A percentile compares a stretch with the other conserved stretches of the same genome.
phyloP scores from a whole-genome alignment of 2,329 filamentous ascomycete genomes.

The Hymenoscyphus occultus region DNA sequence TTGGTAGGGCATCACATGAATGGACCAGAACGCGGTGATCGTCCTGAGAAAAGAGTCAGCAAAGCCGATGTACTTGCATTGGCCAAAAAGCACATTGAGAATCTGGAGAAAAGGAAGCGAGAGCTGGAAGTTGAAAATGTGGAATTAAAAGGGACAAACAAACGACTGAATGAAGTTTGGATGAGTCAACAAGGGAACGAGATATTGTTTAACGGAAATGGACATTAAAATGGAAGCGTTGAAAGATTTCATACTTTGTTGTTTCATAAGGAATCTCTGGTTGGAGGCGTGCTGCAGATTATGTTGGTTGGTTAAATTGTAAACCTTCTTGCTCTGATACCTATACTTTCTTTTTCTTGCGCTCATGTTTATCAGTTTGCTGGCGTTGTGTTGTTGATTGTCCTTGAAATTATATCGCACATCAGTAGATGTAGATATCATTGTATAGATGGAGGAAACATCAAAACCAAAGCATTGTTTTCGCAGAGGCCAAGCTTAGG shows the following conservation, averaged over 20 bases:
- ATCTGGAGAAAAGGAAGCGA: not conserved
- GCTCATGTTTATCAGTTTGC: too few relatives aligned
- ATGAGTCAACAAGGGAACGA: not conserved
- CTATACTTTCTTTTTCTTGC: not conserved
- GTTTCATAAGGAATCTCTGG: not conserved
- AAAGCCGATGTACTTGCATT: constrained; percentile 5
- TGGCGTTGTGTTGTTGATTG: too few relatives aligned
- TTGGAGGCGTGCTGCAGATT: not conserved
- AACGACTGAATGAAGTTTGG: constrained; percentile 2
- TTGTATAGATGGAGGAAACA: too few relatives aligned
- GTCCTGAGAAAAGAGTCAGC: not conserved
- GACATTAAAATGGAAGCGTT: not conserved
- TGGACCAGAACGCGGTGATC: not conserved
- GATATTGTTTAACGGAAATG: not conserved
- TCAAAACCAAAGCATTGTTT: too few relatives aligned
- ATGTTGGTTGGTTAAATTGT: not conserved
- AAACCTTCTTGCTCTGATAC: not conserved
- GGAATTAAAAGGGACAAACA: not conserved
- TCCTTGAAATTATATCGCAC: too few relatives aligned
- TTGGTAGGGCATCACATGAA: not conserved
- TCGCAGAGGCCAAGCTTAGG: too few relatives aligned
- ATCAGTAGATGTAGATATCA: too few relatives aligned
- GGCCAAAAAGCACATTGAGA: constrained; percentile 4
- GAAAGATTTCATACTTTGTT: not conserved
- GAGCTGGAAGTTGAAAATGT: not conserved